A percentile compares a stretch with the other conserved stretches of the same genome.
These are phyloP conservation scores for Nicotiana paniculata DNA, from an alignment of 257 asterid genomes.

Conservation along the genomic window DNA sequence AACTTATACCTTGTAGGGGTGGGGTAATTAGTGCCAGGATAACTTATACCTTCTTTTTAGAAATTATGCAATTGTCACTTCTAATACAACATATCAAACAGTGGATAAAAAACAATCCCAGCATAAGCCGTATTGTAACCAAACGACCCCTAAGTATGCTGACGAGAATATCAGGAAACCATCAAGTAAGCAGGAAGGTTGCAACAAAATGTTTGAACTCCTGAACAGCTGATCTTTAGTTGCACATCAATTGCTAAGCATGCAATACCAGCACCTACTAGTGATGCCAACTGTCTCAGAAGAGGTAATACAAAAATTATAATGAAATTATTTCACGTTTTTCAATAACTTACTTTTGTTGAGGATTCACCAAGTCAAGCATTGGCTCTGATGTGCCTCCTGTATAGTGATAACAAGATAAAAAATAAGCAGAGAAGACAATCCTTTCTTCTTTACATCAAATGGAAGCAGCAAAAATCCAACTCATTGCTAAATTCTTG, in stretches of 20 bases:
- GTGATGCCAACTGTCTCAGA: not conserved
- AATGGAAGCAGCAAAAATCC: not conserved
- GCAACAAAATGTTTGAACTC: not conserved
- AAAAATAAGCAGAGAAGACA: not conserved
- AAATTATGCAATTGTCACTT: too few species aligned
- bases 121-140: too few species aligned
- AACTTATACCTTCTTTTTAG: too few species aligned
- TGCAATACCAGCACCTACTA: not conserved
- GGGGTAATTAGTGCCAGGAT: too few species aligned
- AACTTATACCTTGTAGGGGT: too few species aligned
- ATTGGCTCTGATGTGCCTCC: slow-evolving; percentile 60
- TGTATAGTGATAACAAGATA: slow-evolving; percentile 27
- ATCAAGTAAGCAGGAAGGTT: not conserved
- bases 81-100: too few species aligned
- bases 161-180: not conserved
- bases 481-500: not conserved
- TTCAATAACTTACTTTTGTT: slow-evolving; percentile 70
- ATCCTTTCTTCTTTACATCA: not conserved
- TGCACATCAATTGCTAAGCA: not conserved
- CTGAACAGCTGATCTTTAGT: not conserved
- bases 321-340: not conserved
- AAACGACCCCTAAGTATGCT: not conserved
- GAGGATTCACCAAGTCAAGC: slow-evolving; percentile 92
- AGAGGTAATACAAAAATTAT: not conserved
- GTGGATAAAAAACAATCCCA: too few species aligned